phyloP scores from a whole-genome alignment of 2,329 filamentous ascomycete species.

The Cercospora sojina region DNA sequence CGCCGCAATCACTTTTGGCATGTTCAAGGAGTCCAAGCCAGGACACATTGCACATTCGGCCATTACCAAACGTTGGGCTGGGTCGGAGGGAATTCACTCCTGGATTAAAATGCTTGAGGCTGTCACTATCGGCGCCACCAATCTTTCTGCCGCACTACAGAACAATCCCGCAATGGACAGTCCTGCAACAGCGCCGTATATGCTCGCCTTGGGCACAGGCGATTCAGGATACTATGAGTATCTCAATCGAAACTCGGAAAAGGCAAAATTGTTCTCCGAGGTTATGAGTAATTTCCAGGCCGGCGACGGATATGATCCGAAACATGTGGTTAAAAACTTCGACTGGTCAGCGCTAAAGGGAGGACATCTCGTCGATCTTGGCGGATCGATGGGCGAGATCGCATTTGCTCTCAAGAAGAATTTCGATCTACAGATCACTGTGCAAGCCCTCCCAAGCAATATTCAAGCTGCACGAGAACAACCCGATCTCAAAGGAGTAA shows the following conservation, averaged over 20 bases:
- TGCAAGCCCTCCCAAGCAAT: neutral
- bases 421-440: neutral
- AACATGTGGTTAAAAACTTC: neutral
- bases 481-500: neutral
- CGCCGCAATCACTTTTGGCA: neutral
- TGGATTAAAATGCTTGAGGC: neutral
- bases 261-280: neutral
- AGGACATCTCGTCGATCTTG: neutral
- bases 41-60: neutral
- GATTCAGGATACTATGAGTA: neutral
- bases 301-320: neutral
- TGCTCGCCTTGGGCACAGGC: neutral
- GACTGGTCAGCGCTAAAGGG: neutral
- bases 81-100: neutral
- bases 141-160: neutral
- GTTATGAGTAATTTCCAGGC: neutral
- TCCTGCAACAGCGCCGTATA: neutral
- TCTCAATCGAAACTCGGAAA: neutral
- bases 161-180: neutral
- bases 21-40: neutral
- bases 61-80: neutral
- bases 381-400: neutral
- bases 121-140: neutral
- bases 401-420: neutral
- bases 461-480: neutral